Conservation (phyloP, 2,329 filamentous ascomycete species). For the Calonectria henricotiae region DNA sequence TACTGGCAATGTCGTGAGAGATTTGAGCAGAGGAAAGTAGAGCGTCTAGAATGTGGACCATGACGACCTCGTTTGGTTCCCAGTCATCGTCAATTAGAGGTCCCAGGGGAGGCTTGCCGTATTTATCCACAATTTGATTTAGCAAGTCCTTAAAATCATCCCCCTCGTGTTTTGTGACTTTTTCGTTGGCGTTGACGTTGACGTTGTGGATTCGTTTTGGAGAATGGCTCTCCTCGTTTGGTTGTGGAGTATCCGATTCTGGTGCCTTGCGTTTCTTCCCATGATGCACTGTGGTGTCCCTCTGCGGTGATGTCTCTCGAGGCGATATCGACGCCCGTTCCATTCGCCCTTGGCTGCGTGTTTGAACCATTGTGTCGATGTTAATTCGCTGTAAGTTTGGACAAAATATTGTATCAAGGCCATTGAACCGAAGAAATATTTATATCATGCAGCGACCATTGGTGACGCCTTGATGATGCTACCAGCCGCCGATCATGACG, state of each 20-base stretch:
- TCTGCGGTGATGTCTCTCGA: neutral
- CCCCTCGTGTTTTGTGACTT: neutral
- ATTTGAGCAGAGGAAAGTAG: neutral
- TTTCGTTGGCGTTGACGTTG: neutral
- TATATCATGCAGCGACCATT: too few species aligned
- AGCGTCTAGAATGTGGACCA: slow-evolving; percentile 6
- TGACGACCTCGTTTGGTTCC: slow-evolving; percentile 1
- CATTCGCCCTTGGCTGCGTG: neutral
- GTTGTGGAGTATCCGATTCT: neutral
- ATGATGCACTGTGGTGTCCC: neutral
- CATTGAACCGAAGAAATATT: neutral
- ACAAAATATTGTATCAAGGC: too few species aligned
- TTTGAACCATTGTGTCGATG: neutral
- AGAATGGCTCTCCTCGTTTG: neutral
- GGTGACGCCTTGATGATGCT: slow-evolving; percentile 14
- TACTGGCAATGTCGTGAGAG: neutral
- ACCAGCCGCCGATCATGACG: slow-evolving; percentile 6
- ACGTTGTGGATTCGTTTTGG: neutral
- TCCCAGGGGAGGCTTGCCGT: slow-evolving; percentile 7
- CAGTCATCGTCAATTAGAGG: slow-evolving; percentile 6
- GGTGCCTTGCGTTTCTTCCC: slow-evolving; percentile 11
- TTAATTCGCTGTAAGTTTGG: neutral
- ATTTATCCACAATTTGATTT: slow-evolving; percentile 3
- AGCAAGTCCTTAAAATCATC: neutral
- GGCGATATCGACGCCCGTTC: slow-evolving; percentile 2